Evolutionary conservation across 1,284 basidiomycete species (phyloP), one percentile per base, ranked within the genome.

Genomic region (Tilletia walkeri): DNA sequence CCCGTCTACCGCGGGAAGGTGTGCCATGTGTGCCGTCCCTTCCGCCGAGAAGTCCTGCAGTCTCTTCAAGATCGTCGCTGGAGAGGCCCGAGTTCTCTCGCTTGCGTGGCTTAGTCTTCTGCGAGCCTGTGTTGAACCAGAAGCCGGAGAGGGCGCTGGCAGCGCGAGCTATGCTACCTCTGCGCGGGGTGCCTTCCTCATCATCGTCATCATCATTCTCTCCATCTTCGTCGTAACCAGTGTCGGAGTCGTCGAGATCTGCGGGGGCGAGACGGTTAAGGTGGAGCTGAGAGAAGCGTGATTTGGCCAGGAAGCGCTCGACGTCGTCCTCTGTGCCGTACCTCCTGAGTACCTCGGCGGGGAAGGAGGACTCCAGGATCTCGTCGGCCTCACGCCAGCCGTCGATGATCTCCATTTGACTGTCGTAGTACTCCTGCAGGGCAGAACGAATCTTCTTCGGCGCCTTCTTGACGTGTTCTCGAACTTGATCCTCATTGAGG

Each of bases 321-420:
- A 70, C 72, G 36, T 73, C 72, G 30, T 73, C 61, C 9, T 72
- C 61, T 69, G 69, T 53, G 18, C 72, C 70, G 67, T 82, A 82
- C 56, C 80, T 73, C 18, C 77, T 76, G 76, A 82, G 77, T 39
- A 82, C 80, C 65, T 82, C 79, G 41, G 73, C 75, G 2, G 80
- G 80, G 67, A 82, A 82, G 66, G 75, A 77, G 34, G 77, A 80
- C 68, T 82, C 81, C 56, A 82, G 75, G 67, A 82, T 80, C 68
- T 80, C 80, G 66, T 83, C 81, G 41, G 78, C 78, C 67, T 82
- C 79, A 36, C 80, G 73, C 80, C 79, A 82, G 0, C 78, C 79
- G 39, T 83, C 81, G 2, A 83, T 74, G 5, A 80, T 77, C 47
- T 74, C 73, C 59, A 82, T 80, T 65, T 79, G 75, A 12, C 73